Evolutionary conservation across 345 rosid species (phyloP).

Genomic region (Acer negundo): DNA sequence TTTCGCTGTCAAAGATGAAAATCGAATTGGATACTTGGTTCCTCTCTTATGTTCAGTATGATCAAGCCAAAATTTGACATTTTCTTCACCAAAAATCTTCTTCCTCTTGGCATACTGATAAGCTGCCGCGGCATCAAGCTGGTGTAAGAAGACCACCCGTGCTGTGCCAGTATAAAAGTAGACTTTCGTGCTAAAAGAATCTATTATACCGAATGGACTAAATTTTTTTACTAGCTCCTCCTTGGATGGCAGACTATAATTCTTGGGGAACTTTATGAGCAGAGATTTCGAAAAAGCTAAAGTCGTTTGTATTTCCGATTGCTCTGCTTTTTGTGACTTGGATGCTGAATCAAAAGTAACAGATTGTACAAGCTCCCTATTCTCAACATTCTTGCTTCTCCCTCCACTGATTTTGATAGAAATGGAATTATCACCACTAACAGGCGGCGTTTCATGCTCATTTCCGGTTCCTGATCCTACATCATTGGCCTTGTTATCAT

Average conservation of each 20-base stretch:
- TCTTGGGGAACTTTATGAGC: conserved; percentile 34
- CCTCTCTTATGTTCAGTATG: conserved; percentile 17
- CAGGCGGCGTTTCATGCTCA: background rate
- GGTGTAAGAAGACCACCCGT: conserved; percentile 29
- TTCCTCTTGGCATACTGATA: conserved; percentile 38
- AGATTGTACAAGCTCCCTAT: background rate
- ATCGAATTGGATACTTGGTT: conserved; percentile 1
- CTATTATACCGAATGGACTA: conserved; percentile 30
- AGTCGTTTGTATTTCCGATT: background rate
- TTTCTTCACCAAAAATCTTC: conserved; percentile 25
- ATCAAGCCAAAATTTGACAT: conserved; percentile 32
- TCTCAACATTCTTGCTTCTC: background rate
- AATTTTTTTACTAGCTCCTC: conserved; percentile 30
- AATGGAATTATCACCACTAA: background rate
- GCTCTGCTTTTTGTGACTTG: conserved; percentile 10
- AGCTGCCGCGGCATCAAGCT: conserved; percentile 32
- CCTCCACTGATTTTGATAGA: background rate
- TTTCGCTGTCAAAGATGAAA: background rate
- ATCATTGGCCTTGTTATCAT: background rate
- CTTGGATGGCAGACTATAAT: conserved; percentile 30
- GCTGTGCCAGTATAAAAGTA: conserved; percentile 24
- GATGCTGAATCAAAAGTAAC: conserved; percentile 8
- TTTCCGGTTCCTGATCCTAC: conserved; percentile 1
- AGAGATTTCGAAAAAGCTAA: conserved; percentile 13
- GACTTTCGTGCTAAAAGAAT: conserved; percentile 25